Conservation (phyloP, 441 rosid genomes). For the Cnidoscolus chayamansa region DNA sequence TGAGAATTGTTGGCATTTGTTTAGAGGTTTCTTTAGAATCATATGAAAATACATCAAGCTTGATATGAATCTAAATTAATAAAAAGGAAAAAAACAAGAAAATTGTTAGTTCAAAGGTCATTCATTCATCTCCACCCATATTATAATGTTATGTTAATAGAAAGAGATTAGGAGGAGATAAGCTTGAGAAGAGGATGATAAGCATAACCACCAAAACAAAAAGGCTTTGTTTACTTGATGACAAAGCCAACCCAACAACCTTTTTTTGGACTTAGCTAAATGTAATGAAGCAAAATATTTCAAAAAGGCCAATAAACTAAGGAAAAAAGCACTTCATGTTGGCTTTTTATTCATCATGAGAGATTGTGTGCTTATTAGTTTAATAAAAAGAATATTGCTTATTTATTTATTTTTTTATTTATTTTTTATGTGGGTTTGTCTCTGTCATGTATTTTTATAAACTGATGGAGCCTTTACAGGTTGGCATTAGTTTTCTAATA, state of each 20-base stretch:
- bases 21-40: no score
- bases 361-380: background rate
- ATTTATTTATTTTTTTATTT: background rate
- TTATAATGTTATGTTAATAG: slow-evolving; percentile 20
- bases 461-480: slow-evolving; percentile 23
- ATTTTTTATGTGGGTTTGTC: slow-evolving; percentile 4
- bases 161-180: slow-evolving; percentile 10
- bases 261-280: slow-evolving; percentile 24
- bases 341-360: slow-evolving; percentile 1
- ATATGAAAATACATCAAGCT: no score
- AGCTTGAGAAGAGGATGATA: slow-evolving; percentile 28
- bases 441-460: background rate
- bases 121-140: background rate
- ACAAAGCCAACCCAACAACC: slow-evolving; percentile 41
- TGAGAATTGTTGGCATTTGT: slow-evolving; percentile 22
- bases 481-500: slow-evolving; percentile 12
- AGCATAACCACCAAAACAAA: background rate
- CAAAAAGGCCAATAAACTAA: background rate
- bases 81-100: background rate
- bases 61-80: no score
- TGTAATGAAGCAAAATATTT: background rate
- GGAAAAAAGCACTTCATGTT: background rate
- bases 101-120: slow-evolving; percentile 41
- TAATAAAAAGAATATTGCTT: no score
- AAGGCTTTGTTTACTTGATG: slow-evolving; percentile 29